Base-by-base conservation (phyloP, 2,329 filamentous ascomycete species). In the Xylaria sp. region DNA sequence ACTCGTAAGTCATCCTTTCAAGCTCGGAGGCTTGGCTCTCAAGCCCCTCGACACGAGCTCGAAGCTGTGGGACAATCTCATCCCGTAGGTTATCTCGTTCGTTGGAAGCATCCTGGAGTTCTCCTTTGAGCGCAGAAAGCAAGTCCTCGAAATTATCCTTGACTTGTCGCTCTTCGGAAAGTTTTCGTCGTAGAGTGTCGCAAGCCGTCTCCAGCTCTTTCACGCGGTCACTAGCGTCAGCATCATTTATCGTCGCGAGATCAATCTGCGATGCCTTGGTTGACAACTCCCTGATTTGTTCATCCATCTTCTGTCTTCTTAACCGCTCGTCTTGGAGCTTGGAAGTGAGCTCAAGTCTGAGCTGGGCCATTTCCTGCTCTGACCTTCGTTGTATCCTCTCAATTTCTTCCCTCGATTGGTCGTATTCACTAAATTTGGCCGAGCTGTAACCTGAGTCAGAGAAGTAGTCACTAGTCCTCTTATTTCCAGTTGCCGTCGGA, bases 81-180 rank as follows among this genome's bases (percentile, higher is more conserved):
- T 98, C 93, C 27, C 92, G 89, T 15, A 98, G 85, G 70, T 96
- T 94, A 76, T 99, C 95, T 54, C 93, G 87, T 77, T 99, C 93
- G 68, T 95, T 93, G 62, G 90, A 86, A 54, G 93, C 87, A 67
- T 87, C 90, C 70, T 93, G 86, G 13, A 98, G 82, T 74, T 99
- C 93, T 23, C 87, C 85, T 69, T 90, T 90, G 68, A 98, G 87
- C 4, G 91, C 94, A 6, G 88, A 87, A 44, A 98, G 83, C 43
- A 99, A 83, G 74, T 97, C 93, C 77, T 98, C 93, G 70, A 98
- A 96, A 74, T 96, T 97, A 72, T 92, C 89, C 75, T 96, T 97
- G 69, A 91, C 87, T 74, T 91, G 86, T 58, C 91, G 86, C 78
- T 99, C 95, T 72, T 98, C 93, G 0, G 86, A 83, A 44, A 99